A percentile compares a stretch with the other conserved stretches of the same genome.
phyloP scores from a whole-genome alignment of 176 grass and related monocot genomes.

The Tillandsia fasciculata region DNA sequence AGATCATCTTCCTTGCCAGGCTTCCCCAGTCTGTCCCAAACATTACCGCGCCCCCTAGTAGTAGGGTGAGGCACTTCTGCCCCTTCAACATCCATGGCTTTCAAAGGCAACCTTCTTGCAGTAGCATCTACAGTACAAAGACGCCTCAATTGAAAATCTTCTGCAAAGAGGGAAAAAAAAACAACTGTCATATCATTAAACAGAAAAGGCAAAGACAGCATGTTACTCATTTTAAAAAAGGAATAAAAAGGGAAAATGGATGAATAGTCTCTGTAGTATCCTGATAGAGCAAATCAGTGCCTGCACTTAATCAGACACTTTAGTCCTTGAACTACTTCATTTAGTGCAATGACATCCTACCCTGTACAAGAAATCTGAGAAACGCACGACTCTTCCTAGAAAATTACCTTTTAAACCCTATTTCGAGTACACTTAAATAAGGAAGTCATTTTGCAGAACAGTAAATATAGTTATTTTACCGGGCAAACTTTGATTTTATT shows the following conservation, averaged over 20 bases:
- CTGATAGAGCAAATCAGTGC: not conserved
- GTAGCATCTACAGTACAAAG: constrained; percentile 23
- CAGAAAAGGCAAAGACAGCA: not conserved
- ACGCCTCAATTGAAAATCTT: constrained; percentile 18
- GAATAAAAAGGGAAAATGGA: not conserved
- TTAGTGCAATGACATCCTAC: too few species aligned
- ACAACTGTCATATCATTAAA: not conserved
- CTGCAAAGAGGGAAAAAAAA: constrained; percentile 25
- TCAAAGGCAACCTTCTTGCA: constrained; percentile 28
- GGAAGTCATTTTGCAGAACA: too few species aligned
- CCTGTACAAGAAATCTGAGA: too few species aligned
- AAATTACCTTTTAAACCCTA: too few species aligned
- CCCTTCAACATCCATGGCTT: constrained; percentile 18
- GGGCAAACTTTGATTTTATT: too few species aligned
- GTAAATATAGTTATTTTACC: too few species aligned
- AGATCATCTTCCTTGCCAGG: constrained; percentile 19
- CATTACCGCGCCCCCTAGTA: constrained; percentile 38
- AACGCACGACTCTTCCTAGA: too few species aligned
- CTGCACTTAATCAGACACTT: not conserved
- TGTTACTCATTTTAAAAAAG: not conserved
- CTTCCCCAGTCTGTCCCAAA: constrained; percentile 69
- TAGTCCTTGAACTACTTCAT: not conserved
- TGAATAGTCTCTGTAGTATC: too few species aligned
- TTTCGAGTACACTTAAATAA: too few species aligned
- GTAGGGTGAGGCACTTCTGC: constrained; percentile 16